Percentiles rank a stretch among this genome's conserved stretches.
Evolutionary conservation across 345 rosid genomes (phyloP).

Genomic region (Corchorus olitorius): DNA sequence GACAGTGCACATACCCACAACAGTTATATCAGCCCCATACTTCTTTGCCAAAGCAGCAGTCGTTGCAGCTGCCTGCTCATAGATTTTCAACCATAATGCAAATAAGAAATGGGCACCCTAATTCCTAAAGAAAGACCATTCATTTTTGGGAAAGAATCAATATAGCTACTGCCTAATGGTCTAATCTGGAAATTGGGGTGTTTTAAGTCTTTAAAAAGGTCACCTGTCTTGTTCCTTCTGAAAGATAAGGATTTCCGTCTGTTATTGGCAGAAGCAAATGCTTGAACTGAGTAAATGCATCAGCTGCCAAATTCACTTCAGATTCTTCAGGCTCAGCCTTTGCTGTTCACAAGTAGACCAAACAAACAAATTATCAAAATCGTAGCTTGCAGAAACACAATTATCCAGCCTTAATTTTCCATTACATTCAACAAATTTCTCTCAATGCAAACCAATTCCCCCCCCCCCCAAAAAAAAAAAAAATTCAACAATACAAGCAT

Average conservation of each 20-base stretch:
- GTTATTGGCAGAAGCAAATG: constrained; percentile 86
- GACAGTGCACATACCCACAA: constrained; percentile 60
- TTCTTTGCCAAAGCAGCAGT: constrained; percentile 83
- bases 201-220: constrained; percentile 10
- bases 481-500: background rate
- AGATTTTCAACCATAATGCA: constrained; percentile 8
- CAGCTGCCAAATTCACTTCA: constrained; percentile 52
- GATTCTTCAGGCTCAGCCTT: constrained; percentile 63
- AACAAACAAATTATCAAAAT: background rate
- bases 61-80: constrained; percentile 81
- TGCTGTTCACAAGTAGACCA: constrained; percentile 39
- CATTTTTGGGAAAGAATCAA: background rate
- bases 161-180: background rate
- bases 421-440: background rate
- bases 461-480: no score
- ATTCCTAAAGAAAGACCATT: background rate
- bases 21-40: constrained; percentile 93
- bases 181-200: background rate
- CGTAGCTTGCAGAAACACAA: background rate
- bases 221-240: constrained; percentile 94
- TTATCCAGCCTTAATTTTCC: background rate
- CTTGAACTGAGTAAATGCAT: constrained; percentile 59
- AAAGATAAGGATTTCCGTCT: constrained; percentile 80
- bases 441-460: background rate
- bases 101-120: background rate